Evolutionary conservation across 768 basidiomycete species (phyloP).

Genomic region (Kwoniella botswanensis): DNA sequence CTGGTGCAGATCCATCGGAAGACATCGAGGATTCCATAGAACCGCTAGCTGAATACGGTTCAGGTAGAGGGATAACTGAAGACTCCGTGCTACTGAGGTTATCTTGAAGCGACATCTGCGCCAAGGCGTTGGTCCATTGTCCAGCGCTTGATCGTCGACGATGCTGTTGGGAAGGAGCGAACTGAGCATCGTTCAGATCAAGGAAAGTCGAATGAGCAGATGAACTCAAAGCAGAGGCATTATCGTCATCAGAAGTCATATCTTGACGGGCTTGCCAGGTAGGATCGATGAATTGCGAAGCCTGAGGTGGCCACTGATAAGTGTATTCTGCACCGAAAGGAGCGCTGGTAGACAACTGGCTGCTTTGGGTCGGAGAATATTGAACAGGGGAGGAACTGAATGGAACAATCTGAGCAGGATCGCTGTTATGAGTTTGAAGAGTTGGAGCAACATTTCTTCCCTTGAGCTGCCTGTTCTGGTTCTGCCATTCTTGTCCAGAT

Average conservation of each 20-base stretch:
- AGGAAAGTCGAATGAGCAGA: slow-evolving; percentile 26
- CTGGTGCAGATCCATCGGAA: neutral
- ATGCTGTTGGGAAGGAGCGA: slow-evolving; percentile 5
- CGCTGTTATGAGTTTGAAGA: slow-evolving; percentile 13
- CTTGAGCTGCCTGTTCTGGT: slow-evolving; percentile 4
- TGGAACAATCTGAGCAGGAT: slow-evolving; percentile 10
- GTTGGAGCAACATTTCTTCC: neutral
- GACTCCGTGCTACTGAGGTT: slow-evolving; percentile 3
- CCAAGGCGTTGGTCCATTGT: slow-evolving; percentile 48
- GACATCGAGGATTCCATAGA: neutral
- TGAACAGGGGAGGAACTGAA: slow-evolving; percentile 1
- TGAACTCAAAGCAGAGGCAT: slow-evolving; percentile 16
- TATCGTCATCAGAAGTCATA: slow-evolving; percentile 11
- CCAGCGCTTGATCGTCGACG: slow-evolving; percentile 42
- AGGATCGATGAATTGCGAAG: slow-evolving; percentile 11
- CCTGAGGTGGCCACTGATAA: slow-evolving; percentile 10
- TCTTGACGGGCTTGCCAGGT: slow-evolving; percentile 26
- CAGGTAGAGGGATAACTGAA: slow-evolving; percentile 12
- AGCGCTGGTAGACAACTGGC: neutral
- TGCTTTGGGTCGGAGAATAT: slow-evolving; percentile 14
- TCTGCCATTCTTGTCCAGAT: slow-evolving; percentile 15
- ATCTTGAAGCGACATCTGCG: slow-evolving; percentile 51
- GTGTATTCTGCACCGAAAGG: neutral
- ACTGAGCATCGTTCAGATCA: slow-evolving; percentile 17
- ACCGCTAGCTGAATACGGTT: neutral